These are phyloP conservation scores for Neonectria hederae DNA, from an alignment of 2,329 filamentous ascomycete genomes.

Conservation along the genomic window DNA sequence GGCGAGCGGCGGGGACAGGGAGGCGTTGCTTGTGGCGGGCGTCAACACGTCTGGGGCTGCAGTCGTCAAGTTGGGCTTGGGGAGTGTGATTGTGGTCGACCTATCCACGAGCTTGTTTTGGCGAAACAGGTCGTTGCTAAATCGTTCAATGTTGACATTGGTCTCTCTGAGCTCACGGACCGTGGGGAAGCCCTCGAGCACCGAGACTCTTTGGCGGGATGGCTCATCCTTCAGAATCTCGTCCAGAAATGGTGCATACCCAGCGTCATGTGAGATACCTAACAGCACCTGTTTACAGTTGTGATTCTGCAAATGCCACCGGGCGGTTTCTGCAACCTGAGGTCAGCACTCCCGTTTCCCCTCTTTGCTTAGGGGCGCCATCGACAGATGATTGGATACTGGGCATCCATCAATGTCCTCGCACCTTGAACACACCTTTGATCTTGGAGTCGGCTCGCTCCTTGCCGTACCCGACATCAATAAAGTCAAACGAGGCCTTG, in stretches of 20 bases:
- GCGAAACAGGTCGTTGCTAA: constrained; percentile 62
- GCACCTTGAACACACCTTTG: constrained; percentile 56
- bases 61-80: constrained; percentile 13
- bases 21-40: constrained; percentile 40
- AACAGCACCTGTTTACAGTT: constrained; percentile 71
- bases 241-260: constrained; percentile 68
- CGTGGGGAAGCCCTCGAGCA: constrained; percentile 64
- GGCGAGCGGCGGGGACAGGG: constrained; percentile 32
- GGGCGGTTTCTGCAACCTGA: constrained; percentile 54
- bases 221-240: constrained; percentile 59
- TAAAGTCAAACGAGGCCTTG: constrained; percentile 69
- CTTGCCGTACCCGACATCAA: constrained; percentile 69
- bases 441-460: constrained; percentile 69
- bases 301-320: constrained; percentile 67
- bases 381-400: not conserved
- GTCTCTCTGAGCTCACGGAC: constrained; percentile 60
- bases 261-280: constrained; percentile 69
- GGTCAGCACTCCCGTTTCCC: constrained; percentile 18
- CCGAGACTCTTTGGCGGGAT: constrained; percentile 56
- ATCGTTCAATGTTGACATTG: constrained; percentile 56
- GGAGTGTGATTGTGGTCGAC: constrained; percentile 22
- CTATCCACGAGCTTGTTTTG: constrained; percentile 60
- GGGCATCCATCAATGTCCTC: not conserved
- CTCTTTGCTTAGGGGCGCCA: not conserved
- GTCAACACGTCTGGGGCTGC: constrained; percentile 28